phyloP scores from a whole-genome alignment of 2,329 filamentous ascomycete genomes.

The Piedraia hortae region DNA sequence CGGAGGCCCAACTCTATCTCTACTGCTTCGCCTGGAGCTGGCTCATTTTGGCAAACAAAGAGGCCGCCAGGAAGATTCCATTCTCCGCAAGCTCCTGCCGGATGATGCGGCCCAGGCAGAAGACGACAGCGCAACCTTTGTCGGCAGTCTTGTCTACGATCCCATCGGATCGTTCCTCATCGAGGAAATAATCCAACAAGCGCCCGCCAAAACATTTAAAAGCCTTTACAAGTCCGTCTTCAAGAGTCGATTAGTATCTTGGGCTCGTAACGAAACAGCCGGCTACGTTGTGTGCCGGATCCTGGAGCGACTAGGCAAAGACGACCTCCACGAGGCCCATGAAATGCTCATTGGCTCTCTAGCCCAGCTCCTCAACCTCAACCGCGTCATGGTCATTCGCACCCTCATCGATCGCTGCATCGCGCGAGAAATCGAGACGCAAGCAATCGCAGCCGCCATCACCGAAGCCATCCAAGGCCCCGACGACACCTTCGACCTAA shows the following conservation, averaged over 20 bases:
- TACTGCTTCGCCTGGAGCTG: conserved; percentile 68
- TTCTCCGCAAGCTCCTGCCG: conserved; percentile 53
- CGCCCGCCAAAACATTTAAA: conserved; percentile 78
- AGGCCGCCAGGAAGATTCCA: conserved; percentile 34
- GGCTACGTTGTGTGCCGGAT: conserved; percentile 66
- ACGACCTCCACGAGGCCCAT: conserved; percentile 52
- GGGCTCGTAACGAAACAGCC: conserved; percentile 73
- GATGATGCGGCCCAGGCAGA: conserved; percentile 49
- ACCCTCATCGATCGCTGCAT: conserved; percentile 60
- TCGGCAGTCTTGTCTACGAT: conserved; percentile 73
- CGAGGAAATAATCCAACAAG: conserved; percentile 56
- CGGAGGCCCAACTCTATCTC: conserved; percentile 77
- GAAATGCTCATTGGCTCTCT: conserved; percentile 46
- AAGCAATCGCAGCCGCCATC: conserved; percentile 27
- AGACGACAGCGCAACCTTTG: conserved; percentile 48
- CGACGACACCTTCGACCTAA: conserved; percentile 25
- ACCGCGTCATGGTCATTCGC: conserved; percentile 52
- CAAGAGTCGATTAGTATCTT: conserved; percentile 47
- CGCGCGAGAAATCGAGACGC: conserved; percentile 32
- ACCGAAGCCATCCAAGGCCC: conserved; percentile 26
- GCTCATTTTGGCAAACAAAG: conserved; percentile 40
- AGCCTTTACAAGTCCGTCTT: conserved; percentile 56
- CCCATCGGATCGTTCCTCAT: conserved; percentile 69
- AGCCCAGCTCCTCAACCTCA: conserved; percentile 41
- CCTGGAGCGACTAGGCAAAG: conserved; percentile 58